Base-by-base conservation (phyloP, 2,329 filamentous ascomycete genomes). In the Fusarium mexicanum region DNA sequence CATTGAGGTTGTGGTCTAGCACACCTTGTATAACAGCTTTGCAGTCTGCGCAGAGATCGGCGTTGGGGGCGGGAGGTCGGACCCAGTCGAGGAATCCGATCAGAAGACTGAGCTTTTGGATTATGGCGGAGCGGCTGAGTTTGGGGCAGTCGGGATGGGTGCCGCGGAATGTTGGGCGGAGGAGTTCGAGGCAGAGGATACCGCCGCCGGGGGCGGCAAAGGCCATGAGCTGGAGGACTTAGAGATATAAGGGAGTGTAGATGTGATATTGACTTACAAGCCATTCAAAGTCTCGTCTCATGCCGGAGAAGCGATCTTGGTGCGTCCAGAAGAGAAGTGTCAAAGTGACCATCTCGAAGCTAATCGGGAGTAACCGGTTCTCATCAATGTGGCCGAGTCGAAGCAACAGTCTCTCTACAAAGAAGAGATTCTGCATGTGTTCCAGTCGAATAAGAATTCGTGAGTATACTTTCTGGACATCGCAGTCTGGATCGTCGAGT, bases 401-500 rank as follows among this genome's bases (percentile, higher is more conserved):
- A 29, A 87, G 82, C 14, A 91, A 79, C 0, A 91, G 83, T 22
- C 90, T 83, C 64, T 91, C 87, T 11, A 91, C 81, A 16, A 91
- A 85, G 65, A 92, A 91, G 6, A 88, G 81, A 44, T 90, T 91
- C 47, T 90, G 86, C 1, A 90, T 79, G 51, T 88, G 85, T 29
- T 87, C 84, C 6, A 90, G 82, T 6, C 83, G 82, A 2, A 88
- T 78, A 3, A 90, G 77, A 20, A 88, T 83, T 5, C 86, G 81
- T 10, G 82, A 81, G 59, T 87, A 87, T 1, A 87, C 68, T 0
- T 79, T 76, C 0, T 80, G 71, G 0, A 81, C 67, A 9, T 81
- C 71, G 2, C 80, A 44, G 2, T 79, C 75, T 0, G 76, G 77
- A 13, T 83, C 76, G 17, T 83, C 80, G 3, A 88, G 61, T 6